Percentiles rank a stretch among this genome's conserved stretches.
Evolutionary conservation across 352 stramenopile species (phyloP).

Genomic region (Peronosclerospora sorghi): DNA sequence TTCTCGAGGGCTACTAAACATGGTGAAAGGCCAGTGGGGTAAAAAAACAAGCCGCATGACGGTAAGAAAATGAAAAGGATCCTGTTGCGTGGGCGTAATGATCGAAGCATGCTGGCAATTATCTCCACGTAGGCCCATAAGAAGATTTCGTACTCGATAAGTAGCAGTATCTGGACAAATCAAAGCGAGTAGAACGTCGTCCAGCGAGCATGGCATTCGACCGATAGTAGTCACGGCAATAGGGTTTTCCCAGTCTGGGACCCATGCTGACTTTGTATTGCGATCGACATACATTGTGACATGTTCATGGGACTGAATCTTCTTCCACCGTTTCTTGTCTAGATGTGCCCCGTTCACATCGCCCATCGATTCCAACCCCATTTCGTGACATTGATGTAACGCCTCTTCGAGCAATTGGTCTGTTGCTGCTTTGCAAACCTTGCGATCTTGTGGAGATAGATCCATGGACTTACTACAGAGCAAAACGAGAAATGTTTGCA

Average conservation of each 20-base stretch:
- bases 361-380: slow-evolving; percentile 5
- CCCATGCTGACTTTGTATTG: slow-evolving; percentile 9
- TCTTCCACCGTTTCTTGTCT: slow-evolving; percentile 19
- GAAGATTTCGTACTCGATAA: slow-evolving; percentile 10
- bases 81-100: slow-evolving; percentile 4
- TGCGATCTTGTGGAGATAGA: slow-evolving; percentile 8
- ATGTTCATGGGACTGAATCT: slow-evolving; percentile 13
- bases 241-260: slow-evolving; percentile 15
- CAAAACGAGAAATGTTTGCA: no score
- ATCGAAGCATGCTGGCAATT: slow-evolving; percentile 12
- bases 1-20: slow-evolving; percentile 13
- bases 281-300: slow-evolving; percentile 18
- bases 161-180: slow-evolving; percentile 8
- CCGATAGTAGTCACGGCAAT: slow-evolving; percentile 14
- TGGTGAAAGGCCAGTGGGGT: slow-evolving; percentile 16
- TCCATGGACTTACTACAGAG: no score
- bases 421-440: slow-evolving; percentile 8
- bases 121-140: slow-evolving; percentile 19
- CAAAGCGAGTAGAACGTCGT: slow-evolving; percentile 15
- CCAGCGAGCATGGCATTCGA: slow-evolving; percentile 14
- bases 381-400: slow-evolving; percentile 11
- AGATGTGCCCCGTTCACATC: slow-evolving; percentile 4
- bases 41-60: slow-evolving; percentile 13
- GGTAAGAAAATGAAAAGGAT: slow-evolving; percentile 12
- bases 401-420: slow-evolving; percentile 11